phyloP scores from a whole-genome alignment of 805 yeast species.

The Wickerhamomyces hampshirensis region DNA sequence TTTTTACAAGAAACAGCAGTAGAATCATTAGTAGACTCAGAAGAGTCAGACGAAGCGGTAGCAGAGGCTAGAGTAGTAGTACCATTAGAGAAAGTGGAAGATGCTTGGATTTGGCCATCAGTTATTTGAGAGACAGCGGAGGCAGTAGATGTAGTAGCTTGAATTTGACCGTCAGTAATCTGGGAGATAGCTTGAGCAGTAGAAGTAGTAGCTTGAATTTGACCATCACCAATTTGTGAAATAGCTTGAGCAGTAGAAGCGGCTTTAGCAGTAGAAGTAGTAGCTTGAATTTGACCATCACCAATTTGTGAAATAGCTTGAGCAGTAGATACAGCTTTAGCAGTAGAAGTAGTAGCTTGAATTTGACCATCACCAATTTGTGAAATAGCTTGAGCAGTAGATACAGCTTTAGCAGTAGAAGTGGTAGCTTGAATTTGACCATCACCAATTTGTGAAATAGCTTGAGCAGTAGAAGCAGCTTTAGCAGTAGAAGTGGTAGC shows the following conservation, averaged over 20 bases:
- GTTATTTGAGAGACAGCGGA: conserved; percentile 17
- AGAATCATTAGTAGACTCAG: neutral
- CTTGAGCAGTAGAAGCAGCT: conserved; percentile 21
- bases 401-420: conserved; percentile 22
- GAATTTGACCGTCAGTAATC: conserved; percentile 16
- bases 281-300: conserved; percentile 55
- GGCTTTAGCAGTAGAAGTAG: conserved; percentile 23
- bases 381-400: conserved; percentile 30
- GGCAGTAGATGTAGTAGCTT: conserved; percentile 19
- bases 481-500: conserved; percentile 27
- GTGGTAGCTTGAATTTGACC: conserved; percentile 30
- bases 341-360: conserved; percentile 24
- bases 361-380: conserved; percentile 24
- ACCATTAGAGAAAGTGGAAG: conserved; percentile 54
- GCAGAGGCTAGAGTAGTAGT: neutral
- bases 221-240: conserved; percentile 28
- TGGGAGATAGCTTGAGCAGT: conserved; percentile 8
- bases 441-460: conserved; percentile 22
- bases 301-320: conserved; percentile 44
- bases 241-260: conserved; percentile 17
- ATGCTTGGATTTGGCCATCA: conserved; percentile 11
- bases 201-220: conserved; percentile 19
- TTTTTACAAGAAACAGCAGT: conserved; percentile 35
- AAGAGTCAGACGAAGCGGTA: neutral
- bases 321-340: conserved; percentile 14